Conservation (phyloP, 2,329 filamentous ascomycete species). For the Ophiostoma montium region DNA sequence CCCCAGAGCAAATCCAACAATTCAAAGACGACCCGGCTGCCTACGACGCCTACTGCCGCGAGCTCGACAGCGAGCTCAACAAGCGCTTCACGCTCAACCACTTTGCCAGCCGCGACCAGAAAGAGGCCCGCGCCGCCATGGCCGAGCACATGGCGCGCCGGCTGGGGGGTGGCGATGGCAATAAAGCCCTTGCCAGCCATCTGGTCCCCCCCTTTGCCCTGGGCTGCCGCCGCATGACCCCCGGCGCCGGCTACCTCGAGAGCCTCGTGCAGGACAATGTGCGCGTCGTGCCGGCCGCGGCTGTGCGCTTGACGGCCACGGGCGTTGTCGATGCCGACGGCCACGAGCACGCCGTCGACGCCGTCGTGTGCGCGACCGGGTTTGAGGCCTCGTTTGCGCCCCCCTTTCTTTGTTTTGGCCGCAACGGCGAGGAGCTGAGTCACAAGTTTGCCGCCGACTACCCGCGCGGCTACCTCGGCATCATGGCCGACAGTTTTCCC, state of each 20-base stretch:
- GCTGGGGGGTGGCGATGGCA: constrained; percentile 18
- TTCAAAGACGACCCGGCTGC: constrained; percentile 37
- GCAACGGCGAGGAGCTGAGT: constrained; percentile 2
- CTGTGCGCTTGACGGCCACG: constrained; percentile 21
- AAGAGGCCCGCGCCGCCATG: constrained; percentile 25
- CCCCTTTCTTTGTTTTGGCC: constrained; percentile 17
- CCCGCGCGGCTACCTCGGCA: constrained; percentile 33
- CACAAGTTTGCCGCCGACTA: constrained; percentile 29
- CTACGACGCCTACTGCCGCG: constrained; percentile 7
- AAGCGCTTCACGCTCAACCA: constrained; percentile 7
- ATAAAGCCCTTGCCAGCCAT: not conserved
- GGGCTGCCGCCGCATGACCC: constrained; percentile 28
- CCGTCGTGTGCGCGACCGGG: constrained; percentile 23
- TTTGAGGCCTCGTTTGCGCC: constrained; percentile 20
- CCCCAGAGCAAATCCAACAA: constrained; percentile 36
- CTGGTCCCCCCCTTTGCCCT: constrained; percentile 4
- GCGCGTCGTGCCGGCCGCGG: constrained; percentile 23
- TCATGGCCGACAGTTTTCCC: constrained; percentile 20
- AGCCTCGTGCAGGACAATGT: constrained; percentile 30
- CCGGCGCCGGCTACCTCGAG: constrained; percentile 28
- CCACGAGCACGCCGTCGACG: constrained; percentile 15
- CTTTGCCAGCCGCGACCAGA: constrained; percentile 1
- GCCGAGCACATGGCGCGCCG: constrained; percentile 25
- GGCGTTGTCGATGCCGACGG: constrained; percentile 19
- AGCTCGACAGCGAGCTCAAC: constrained; percentile 10